Evolutionary conservation across 2,329 filamentous ascomycete species (phyloP).

Genomic region (Penicillium nordicum): DNA sequence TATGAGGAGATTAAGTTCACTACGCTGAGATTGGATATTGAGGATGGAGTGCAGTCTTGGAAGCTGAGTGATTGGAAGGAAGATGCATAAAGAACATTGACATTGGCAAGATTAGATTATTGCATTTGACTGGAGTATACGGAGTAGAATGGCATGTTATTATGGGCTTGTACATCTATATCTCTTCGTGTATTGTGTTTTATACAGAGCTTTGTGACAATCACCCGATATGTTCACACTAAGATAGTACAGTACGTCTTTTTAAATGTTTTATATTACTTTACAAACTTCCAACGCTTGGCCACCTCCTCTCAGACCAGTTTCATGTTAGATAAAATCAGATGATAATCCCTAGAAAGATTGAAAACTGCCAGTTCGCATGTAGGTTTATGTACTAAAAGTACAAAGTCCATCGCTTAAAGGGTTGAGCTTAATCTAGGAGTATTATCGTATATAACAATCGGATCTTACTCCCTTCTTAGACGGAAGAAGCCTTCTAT

Average conservation of each 20-base stretch:
- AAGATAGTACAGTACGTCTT: not conserved
- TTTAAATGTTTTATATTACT: not conserved
- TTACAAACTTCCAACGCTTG: not conserved
- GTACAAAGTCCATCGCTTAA: too few species aligned
- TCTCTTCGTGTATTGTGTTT: too few species aligned
- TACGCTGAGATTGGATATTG: slow-evolving; percentile 61
- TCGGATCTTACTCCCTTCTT: too few species aligned
- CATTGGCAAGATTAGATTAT: not conserved
- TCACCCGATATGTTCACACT: not conserved
- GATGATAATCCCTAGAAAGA: not conserved
- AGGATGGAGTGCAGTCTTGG: slow-evolving; percentile 63
- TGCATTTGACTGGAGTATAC: not conserved
- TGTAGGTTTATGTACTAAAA: not conserved
- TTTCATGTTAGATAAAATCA: not conserved
- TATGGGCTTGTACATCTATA: not conserved
- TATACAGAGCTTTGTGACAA: not conserved
- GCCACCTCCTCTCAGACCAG: not conserved
- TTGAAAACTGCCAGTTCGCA: not conserved
- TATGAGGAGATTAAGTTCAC: slow-evolving; percentile 66
- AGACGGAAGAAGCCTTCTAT: too few species aligned
- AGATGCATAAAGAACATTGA: not conserved
- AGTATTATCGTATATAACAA: too few species aligned
- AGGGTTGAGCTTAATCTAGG: too few species aligned
- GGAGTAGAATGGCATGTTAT: not conserved
- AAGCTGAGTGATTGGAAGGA: slow-evolving; percentile 58